A percentile compares a stretch with the other conserved stretches of the same genome.
Conservation (phyloP, 768 basidiomycete species). For the Serendipita sp. region DNA sequence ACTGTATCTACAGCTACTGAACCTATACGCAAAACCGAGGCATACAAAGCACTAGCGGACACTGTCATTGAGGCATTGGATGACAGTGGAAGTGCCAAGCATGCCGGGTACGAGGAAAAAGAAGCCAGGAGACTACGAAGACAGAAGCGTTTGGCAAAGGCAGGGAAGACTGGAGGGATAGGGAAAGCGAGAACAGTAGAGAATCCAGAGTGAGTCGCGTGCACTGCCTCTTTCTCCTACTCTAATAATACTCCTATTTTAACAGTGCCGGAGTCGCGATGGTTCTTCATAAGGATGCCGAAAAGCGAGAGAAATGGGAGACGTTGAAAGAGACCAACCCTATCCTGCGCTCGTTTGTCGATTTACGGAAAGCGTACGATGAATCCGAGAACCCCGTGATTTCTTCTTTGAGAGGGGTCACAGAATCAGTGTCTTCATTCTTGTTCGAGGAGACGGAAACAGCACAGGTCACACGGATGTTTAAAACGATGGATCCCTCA, state of each 20-base stretch:
- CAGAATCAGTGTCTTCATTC: constrained; percentile 71
- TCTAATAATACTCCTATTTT: neutral
- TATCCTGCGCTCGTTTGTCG: constrained; percentile 41
- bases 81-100: constrained; percentile 81
- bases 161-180: constrained; percentile 52
- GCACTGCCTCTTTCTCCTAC: neutral
- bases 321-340: constrained; percentile 64
- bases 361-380: constrained; percentile 56
- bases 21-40: constrained; percentile 89
- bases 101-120: constrained; percentile 92
- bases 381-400: constrained; percentile 90
- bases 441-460: constrained; percentile 92
- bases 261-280: constrained; percentile 71
- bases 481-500: constrained; percentile 74
- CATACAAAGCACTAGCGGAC: constrained; percentile 83
- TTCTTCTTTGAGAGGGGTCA: constrained; percentile 63
- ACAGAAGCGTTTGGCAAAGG: constrained; percentile 67
- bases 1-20: constrained; percentile 83
- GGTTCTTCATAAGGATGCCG: constrained; percentile 68
- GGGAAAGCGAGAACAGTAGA: constrained; percentile 35
- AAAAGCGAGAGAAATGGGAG: constrained; percentile 67
- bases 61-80: constrained; percentile 85
- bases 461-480: constrained; percentile 78
- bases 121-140: constrained; percentile 72
- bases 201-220: constrained; percentile 59